Evolutionary conservation across 441 rosid species (phyloP).

Genomic region (Gossypium lobatum): DNA sequence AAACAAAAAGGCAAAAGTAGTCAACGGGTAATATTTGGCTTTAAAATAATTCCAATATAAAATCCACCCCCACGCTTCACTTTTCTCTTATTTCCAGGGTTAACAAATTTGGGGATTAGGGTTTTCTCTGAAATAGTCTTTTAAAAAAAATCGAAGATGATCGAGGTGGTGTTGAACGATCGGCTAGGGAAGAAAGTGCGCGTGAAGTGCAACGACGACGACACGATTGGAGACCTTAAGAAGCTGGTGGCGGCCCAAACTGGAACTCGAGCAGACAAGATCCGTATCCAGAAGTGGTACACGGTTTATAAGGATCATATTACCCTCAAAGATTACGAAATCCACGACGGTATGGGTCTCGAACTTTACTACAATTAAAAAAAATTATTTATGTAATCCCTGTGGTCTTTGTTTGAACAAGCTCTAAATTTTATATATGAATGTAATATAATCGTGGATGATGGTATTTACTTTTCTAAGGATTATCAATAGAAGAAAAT

Average conservation of each 20-base stretch:
- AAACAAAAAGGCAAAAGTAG: too few species aligned
- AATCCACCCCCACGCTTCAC: neutral
- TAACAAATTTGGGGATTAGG: neutral
- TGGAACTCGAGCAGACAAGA: slow-evolving; percentile 59
- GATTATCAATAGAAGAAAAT: neutral
- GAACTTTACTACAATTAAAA: slow-evolving; percentile 41
- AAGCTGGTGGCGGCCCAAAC: slow-evolving; percentile 77
- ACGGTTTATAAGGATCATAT: slow-evolving; percentile 46
- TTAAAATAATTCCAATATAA: too few species aligned
- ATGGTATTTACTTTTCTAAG: neutral
- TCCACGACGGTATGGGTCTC: slow-evolving; percentile 50
- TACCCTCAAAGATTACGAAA: slow-evolving; percentile 48
- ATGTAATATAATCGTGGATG: neutral
- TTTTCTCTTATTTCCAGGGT: neutral
- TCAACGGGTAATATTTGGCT: too few species aligned
- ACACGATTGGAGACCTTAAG: slow-evolving; percentile 69
- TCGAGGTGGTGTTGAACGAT: slow-evolving; percentile 70
- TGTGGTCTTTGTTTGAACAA: neutral
- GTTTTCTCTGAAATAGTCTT: neutral
- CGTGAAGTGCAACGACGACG: slow-evolving; percentile 71
- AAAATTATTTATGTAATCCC: neutral
- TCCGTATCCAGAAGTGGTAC: slow-evolving; percentile 72
- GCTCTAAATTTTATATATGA: neutral
- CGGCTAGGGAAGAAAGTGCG: slow-evolving; percentile 69
- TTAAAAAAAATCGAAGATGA: slow-evolving; percentile 28